Percentiles rank a stretch among this genome's conserved stretches.
phyloP scores from a whole-genome alignment of 352 stramenopile genomes.

The Pelagophyceae sp. region DNA sequence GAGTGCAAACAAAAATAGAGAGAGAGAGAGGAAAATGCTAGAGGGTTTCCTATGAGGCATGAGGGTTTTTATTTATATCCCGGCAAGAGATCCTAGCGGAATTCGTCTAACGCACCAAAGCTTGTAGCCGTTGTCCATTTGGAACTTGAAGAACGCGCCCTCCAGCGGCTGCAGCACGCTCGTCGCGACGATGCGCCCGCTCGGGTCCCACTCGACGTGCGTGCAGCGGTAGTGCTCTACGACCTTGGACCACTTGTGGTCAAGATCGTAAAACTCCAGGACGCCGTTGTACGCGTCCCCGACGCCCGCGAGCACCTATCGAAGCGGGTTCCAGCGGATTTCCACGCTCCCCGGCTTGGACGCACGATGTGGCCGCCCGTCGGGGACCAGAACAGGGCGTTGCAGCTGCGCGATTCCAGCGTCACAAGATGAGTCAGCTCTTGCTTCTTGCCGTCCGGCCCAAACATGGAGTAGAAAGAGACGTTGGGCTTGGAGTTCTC shows the following conservation, averaged over 20 bases:
- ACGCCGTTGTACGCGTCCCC: slow-evolving; percentile 82
- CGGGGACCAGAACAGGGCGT: slow-evolving; percentile 92
- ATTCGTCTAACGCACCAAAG: too few species aligned
- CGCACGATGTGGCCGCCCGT: slow-evolving; percentile 82
- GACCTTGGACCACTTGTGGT: slow-evolving; percentile 81
- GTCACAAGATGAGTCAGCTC: slow-evolving; percentile 83
- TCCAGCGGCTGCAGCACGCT: slow-evolving; percentile 89
- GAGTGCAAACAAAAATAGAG: too few species aligned
- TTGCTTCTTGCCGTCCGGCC: slow-evolving; percentile 46
- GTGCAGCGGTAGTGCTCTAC: slow-evolving; percentile 96
- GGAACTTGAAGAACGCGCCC: slow-evolving; percentile 83
- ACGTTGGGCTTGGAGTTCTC: slow-evolving; percentile 85
- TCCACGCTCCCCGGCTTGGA: too few species aligned
- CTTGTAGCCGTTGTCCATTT: slow-evolving; percentile 98
- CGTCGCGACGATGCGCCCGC: slow-evolving; percentile 83
- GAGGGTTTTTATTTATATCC: too few species aligned
- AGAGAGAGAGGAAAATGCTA: too few species aligned
- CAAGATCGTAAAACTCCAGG: slow-evolving; percentile 95
- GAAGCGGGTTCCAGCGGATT: too few species aligned
- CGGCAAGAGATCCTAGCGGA: too few species aligned
- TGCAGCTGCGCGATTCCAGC: slow-evolving; percentile 85
- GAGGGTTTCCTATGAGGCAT: too few species aligned
- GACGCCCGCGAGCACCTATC: slow-evolving; percentile 79
- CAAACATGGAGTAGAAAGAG: slow-evolving; percentile 88
- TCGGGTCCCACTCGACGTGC: slow-evolving; percentile 94